Evolutionary conservation across 176 grass and related monocot species (phyloP), one percentile per base, ranked within the genome.

Genomic region (Eleusine indica): DNA sequence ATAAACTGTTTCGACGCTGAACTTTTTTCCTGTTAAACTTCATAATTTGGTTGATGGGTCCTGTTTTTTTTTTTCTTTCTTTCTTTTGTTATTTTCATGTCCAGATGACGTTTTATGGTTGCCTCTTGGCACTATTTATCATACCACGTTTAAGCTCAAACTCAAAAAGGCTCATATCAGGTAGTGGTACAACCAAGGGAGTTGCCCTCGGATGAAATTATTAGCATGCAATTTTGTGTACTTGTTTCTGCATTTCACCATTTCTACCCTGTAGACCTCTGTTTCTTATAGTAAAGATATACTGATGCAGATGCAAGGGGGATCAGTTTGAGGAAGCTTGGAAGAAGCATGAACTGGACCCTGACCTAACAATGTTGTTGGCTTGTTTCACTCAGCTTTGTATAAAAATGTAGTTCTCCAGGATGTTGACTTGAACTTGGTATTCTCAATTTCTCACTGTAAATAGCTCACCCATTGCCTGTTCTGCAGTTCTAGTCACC

Each of bases 321-420:
- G 66, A 76, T n/a, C 89, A 94, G 39, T 96, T 98, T 83, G 76
- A 96, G 81, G 85, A 82, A 73, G 80, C 85, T 41, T 99, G 96
- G 96, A 89, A 90, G 71, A 96, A 94, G 74, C 96, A 96, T 78
- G 90, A 89, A 83, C 68, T 66, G 85, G 96, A 99, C 41, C 87
- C 85, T 28, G 95, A 95, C 80, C 54, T 95, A 47, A 64, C 81
- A 38, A 85, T 93, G 82, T 70, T 98, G 82, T 29, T 88, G 21
- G 86, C 88, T 40, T 77, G 82, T 79, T 95, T 95, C 47, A 87
- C 73, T 63, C 38, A 90, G 60, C 68, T 82, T 54, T 71, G 66
- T 72, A 80, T 74, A 40, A 16, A 75, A 17, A n/a, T 68, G 35
- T 43, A 25, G 25, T 87, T 79, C 18, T 40, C 35, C 43, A 21